These are phyloP conservation scores for Tetradesmus obliquus DNA, from an alignment of 139 green algal genomes.

Conservation along the genomic window DNA sequence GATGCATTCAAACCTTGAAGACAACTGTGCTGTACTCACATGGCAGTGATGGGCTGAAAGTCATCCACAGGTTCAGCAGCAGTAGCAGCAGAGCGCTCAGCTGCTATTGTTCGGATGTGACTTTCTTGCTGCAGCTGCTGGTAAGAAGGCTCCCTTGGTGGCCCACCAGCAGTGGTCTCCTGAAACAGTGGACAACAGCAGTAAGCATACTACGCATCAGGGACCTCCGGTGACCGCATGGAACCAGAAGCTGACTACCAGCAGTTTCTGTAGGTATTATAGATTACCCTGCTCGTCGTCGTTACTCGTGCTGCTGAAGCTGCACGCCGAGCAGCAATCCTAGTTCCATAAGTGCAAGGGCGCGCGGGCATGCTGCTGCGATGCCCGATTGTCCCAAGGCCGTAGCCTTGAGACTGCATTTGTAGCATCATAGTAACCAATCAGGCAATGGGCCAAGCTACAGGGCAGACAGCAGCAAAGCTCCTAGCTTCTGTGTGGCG, in stretches of 20 bases:
- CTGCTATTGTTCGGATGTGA: neutral
- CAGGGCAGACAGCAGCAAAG: neutral
- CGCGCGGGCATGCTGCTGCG: neutral
- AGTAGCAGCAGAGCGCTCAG: neutral
- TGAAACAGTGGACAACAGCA: conserved; percentile 4
- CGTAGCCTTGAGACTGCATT: neutral
- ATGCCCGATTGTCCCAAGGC: neutral
- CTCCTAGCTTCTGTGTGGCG: neutral
- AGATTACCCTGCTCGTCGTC: neutral
- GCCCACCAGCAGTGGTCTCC: neutral
- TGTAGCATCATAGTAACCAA: neutral
- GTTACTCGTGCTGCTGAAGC: neutral
- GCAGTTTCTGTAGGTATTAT: neutral
- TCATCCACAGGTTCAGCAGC: neutral
- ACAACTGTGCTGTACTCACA: neutral
- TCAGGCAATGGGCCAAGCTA: neutral
- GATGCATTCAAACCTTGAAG: neutral
- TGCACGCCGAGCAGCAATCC: neutral
- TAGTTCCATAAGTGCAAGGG: neutral
- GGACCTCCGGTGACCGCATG: neutral
- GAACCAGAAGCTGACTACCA: neutral
- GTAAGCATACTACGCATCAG: neutral
- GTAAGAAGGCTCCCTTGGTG: neutral
- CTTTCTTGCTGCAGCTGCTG: neutral
- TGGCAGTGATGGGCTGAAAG: conserved; percentile 33